phyloP scores from a whole-genome alignment of 495 filamentous ascomycete species.

The Penicillium alfredii region DNA sequence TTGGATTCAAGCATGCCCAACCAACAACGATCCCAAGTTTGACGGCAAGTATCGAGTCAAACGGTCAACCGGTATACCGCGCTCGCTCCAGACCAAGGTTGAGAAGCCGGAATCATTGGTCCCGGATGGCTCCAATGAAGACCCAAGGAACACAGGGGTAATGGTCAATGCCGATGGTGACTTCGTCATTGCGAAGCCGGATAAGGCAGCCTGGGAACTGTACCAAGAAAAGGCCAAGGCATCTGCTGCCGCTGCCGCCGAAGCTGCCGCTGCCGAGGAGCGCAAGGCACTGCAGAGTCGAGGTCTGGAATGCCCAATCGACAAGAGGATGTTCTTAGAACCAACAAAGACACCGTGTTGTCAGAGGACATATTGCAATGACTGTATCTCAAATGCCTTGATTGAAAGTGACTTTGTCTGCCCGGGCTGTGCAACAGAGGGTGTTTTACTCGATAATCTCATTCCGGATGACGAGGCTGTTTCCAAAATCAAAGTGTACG shows the following conservation, averaged over 20 bases:
- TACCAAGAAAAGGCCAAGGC: constrained; percentile 89
- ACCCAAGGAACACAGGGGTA: constrained; percentile 74
- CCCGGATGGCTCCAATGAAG: constrained; percentile 67
- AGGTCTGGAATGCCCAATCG: constrained; percentile 88
- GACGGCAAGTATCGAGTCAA: constrained; percentile 87
- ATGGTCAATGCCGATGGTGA: constrained; percentile 98
- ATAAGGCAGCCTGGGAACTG: constrained; percentile 91
- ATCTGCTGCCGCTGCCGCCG: constrained; percentile 70
- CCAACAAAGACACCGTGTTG: constrained; percentile 98
- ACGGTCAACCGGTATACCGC: constrained; percentile 91
- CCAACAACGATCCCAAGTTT: constrained; percentile 93
- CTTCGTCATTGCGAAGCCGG: constrained; percentile 89
- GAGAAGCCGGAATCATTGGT: constrained; percentile 77
- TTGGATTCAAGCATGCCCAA: constrained; percentile 96
- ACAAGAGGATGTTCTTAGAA: constrained; percentile 93
- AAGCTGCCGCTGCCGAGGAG: constrained; percentile 61
- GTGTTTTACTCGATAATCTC: constrained; percentile 89
- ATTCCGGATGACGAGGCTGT: constrained; percentile 69
- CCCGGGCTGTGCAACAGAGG: constrained; percentile 82
- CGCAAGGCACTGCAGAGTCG: constrained; percentile 76
- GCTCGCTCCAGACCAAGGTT: constrained; percentile 86
- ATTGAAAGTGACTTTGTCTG: constrained; percentile 97
- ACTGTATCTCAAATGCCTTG: constrained; percentile 96
- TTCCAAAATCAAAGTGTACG: constrained; percentile 71
- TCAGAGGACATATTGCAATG: constrained; percentile 94